A percentile compares a stretch with the other conserved stretches of the same genome.
These are phyloP conservation scores for Microstroma glucosiphilum DNA, from an alignment of 1,284 basidiomycete genomes.

Conservation along the genomic window DNA sequence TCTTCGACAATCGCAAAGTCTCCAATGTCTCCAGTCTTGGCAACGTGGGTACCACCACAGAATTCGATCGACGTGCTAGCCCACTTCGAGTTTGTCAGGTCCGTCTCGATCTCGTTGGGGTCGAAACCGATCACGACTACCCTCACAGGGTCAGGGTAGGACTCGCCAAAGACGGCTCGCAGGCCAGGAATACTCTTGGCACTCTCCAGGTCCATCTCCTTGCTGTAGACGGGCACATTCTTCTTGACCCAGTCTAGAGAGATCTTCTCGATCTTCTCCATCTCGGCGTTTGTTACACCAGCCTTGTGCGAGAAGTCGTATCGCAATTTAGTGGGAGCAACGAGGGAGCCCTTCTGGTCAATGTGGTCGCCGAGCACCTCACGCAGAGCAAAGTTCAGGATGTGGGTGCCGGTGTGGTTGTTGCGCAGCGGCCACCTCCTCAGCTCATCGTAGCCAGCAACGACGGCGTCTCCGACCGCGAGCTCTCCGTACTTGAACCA, in stretches of 20 bases:
- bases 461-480: conserved; percentile 64
- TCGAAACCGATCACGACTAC: conserved; percentile 85
- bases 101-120: conserved; percentile 75
- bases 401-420: conserved; percentile 98
- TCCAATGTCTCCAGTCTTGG: conserved; percentile 90
- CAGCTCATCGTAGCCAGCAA: conserved; percentile 66
- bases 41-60: conserved; percentile 96
- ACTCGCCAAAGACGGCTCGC: conserved; percentile 93
- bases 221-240: conserved; percentile 80
- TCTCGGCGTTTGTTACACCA: conserved; percentile 67
- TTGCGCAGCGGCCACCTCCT: conserved; percentile 91
- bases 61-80: conserved; percentile 85
- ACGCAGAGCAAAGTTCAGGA: conserved; percentile 87
- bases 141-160: conserved; percentile 93
- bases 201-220: conserved; percentile 73
- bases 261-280: conserved; percentile 75
- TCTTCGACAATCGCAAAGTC: conserved; percentile 91
- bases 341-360: conserved; percentile 95
- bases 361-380: conserved; percentile 93
- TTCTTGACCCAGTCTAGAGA: conserved; percentile 82
- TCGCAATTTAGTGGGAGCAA: conserved; percentile 87
- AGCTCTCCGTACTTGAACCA: conserved; percentile 70
- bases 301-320: conserved; percentile 98
- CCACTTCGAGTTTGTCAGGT: conserved; percentile 87
- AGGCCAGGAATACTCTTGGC: conserved; percentile 86